These are phyloP conservation scores for Taxillus chinensis DNA, from an alignment of 164 flowering plant genomes.

Conservation along the genomic window DNA sequence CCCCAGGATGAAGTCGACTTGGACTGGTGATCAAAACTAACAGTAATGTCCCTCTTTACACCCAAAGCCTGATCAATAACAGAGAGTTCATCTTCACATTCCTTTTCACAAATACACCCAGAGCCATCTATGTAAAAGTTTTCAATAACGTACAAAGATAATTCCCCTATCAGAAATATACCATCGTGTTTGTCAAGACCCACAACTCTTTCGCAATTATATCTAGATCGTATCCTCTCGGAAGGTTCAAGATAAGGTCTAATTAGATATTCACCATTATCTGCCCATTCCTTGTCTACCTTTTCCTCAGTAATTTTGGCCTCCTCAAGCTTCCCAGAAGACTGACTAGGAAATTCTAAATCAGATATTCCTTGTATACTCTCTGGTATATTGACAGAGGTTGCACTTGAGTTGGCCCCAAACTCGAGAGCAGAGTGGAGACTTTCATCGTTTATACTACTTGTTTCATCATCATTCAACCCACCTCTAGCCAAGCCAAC, in stretches of 20 bases:
- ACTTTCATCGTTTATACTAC: constrained; percentile 81
- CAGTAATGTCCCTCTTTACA: constrained; percentile 69
- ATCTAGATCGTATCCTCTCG: constrained; percentile 79
- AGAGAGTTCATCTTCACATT: constrained; percentile 86
- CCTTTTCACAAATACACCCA: constrained; percentile 88
- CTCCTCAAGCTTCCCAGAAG: constrained; percentile 53
- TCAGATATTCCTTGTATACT: constrained; percentile 58
- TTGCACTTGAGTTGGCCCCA: constrained; percentile 66
- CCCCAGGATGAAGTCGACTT: constrained; percentile 72
- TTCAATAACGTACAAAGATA: constrained; percentile 80
- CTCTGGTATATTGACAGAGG: constrained; percentile 20
- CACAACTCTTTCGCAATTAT: constrained; percentile 92
- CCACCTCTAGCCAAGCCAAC: constrained; percentile 41
- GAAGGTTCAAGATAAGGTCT: constrained; percentile 86
- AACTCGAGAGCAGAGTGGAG: constrained; percentile 84
- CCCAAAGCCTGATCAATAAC: constrained; percentile 99
- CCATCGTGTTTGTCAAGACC: constrained; percentile 99
- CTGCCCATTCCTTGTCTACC: constrained; percentile 65
- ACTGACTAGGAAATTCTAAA: constrained; percentile 64
- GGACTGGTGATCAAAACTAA: constrained; percentile 60
- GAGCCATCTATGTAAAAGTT: constrained; percentile 86
- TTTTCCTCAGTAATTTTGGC: constrained; percentile 45
- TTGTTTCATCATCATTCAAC: constrained; percentile 76
- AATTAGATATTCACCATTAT: constrained; percentile 91
- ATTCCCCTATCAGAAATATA: constrained; percentile 88